Base-by-base conservation (phyloP, 345 rosid species). In the Gossypium rotundifolium region DNA sequence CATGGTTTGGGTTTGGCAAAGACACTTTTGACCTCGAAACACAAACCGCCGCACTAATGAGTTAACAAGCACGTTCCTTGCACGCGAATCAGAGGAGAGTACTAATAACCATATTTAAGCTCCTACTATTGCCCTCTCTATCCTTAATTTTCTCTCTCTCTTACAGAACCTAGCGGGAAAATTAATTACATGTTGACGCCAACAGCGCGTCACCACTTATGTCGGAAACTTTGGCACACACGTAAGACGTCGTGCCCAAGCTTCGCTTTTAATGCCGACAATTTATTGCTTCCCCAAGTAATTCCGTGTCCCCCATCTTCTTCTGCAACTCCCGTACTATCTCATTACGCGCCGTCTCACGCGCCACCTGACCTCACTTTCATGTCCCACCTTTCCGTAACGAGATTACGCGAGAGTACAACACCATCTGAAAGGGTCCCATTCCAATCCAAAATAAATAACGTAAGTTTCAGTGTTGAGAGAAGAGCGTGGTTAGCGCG, bases 221-320 rank as follows among this genome's bases (percentile, higher is more conserved):
- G 82, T 81, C 79, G 80, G 82, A 73, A 49, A n/a, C 12, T 10
- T 69, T 69, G 76, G 49, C 81, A 57, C 78, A 79, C 80, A 79
- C 80, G 81, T 79, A 76, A 65, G 75, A 75, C 79, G 83, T 77
- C 69, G 40, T 18, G 13, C 53, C 67, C 51, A 54, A 78, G 76
- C 75, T 69, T 51, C 75, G 81, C 81, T 70, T 72, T 77, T 62
- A 79, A 79, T 79, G 83, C 83, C 83, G 79, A 75, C 82, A 79
- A 67, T 74, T 72, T 70, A 63, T 71, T 79, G 74, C 53, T 78
- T 69, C 64, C 72, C 76, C 48, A 75, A 23, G 74, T 58, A 75
- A 71, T 68, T 77, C 83, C 83, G 73, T 70, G 45, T 73, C 66
- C 69, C 71, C 52, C 60, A 52, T 69, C 44, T 49, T 27, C 72